phyloP scores from a whole-genome alignment of 208 protist species.

The Trypanosoma conorhini region DNA sequence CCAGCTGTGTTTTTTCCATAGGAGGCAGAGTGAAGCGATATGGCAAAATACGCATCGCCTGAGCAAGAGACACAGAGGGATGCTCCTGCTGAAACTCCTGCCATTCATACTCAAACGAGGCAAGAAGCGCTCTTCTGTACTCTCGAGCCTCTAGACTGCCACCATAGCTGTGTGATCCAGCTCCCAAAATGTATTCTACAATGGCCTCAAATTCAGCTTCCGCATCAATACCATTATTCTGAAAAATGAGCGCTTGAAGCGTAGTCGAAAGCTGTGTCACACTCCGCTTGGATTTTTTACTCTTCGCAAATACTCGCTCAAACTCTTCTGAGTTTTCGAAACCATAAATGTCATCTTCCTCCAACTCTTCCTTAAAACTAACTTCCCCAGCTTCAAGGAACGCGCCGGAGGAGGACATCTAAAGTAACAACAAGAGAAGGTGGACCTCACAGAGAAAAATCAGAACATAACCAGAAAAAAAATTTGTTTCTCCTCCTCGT shows the following conservation, averaged over 20 bases:
- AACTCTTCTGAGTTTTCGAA: slow-evolving; percentile 37
- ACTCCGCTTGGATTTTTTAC: slow-evolving; percentile 21
- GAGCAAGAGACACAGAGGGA: slow-evolving; percentile 29
- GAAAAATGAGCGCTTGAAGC: slow-evolving; percentile 44
- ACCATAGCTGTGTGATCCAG: slow-evolving; percentile 38
- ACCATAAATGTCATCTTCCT: slow-evolving; percentile 38
- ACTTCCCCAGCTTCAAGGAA: background rate
- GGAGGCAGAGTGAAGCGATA: slow-evolving; percentile 42
- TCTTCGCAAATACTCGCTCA: slow-evolving; percentile 42
- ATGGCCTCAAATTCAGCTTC: slow-evolving; percentile 39
- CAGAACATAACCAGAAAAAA: slow-evolving; percentile 16
- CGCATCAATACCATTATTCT: slow-evolving; percentile 28
- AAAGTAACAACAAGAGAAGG: background rate
- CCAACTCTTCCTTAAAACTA: slow-evolving; percentile 42
- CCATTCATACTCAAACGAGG: slow-evolving; percentile 52
- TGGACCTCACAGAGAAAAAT: background rate
- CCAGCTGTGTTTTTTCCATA: slow-evolving; percentile 39
- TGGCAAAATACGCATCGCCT: slow-evolving; percentile 48
- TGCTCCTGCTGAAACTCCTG: slow-evolving; percentile 44
- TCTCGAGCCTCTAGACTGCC: slow-evolving; percentile 40
- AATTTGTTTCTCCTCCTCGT: background rate
- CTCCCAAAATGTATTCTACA: slow-evolving; percentile 45
- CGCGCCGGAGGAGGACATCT: slow-evolving; percentile 11
- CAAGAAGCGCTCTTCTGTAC: slow-evolving; percentile 36
- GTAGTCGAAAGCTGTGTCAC: slow-evolving; percentile 32